phyloP scores from a whole-genome alignment of 2,329 filamentous ascomycete genomes.

The Venturia effusa region DNA sequence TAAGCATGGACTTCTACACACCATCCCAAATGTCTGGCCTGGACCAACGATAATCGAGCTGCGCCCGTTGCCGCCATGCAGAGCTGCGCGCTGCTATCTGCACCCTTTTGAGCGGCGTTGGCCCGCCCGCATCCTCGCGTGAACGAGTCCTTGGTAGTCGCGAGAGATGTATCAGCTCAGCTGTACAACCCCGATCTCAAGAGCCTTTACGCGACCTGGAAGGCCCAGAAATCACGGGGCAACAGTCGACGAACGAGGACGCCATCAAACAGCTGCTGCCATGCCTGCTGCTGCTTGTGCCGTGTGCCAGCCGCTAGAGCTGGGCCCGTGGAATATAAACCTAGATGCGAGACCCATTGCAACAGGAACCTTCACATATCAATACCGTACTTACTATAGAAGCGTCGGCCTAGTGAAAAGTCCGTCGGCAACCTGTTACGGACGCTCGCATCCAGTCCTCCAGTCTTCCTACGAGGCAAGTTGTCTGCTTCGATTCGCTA shows the following conservation, averaged over 20 bases:
- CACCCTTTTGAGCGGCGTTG: not conserved
- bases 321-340: not conserved
- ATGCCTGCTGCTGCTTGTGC: not conserved
- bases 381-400: not conserved
- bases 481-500: not conserved
- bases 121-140: not conserved
- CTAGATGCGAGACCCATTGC: not conserved
- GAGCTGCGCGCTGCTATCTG: constrained; percentile 4
- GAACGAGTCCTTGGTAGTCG: not conserved
- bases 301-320: not conserved
- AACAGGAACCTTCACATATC: not conserved
- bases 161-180: not conserved
- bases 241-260: not conserved
- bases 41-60: not conserved
- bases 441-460: not conserved
- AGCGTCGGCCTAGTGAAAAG: not conserved
- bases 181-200: not conserved
- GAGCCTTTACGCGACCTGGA: not conserved
- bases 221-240: not conserved
- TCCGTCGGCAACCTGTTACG: not conserved
- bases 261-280: not conserved
- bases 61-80: not conserved
- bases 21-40: not conserved
- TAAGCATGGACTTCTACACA: constrained; percentile 3
- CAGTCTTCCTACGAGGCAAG: not conserved